phyloP scores from a whole-genome alignment of 2,329 filamentous ascomycete genomes.

The Westerdykella aurantiaca region DNA sequence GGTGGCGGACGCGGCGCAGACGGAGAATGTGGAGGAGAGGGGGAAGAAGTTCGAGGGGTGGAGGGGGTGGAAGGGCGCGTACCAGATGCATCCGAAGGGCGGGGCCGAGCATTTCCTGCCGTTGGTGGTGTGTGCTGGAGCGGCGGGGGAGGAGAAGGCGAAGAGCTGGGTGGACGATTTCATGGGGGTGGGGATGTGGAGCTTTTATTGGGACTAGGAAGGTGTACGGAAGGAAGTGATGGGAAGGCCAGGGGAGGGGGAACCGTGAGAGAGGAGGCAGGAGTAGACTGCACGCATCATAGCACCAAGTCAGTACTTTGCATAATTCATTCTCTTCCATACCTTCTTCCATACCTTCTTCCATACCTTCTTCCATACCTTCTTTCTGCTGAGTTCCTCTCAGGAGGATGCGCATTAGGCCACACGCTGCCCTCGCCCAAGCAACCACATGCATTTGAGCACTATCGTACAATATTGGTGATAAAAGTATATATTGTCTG shows the following conservation, averaged over 20 bases:
- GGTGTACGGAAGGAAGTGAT: background rate
- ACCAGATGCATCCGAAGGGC: constrained; percentile 50
- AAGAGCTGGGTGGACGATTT: constrained; percentile 48
- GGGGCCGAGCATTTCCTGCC: constrained; percentile 57
- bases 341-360: too few species aligned
- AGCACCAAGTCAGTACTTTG: too few species aligned
- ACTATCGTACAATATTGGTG: too few species aligned
- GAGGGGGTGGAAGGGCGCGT: constrained; percentile 45
- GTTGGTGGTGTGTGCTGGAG: constrained; percentile 52
- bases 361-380: too few species aligned
- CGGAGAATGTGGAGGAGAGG: constrained; percentile 32
- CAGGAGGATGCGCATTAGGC: too few species aligned
- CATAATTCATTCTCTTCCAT: too few species aligned
- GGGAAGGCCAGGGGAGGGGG: background rate
- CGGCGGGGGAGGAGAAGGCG: constrained; percentile 40
- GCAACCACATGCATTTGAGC: too few species aligned
- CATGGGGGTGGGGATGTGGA: constrained; percentile 47
- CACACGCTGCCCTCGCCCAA: too few species aligned
- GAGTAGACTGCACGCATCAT: too few species aligned
- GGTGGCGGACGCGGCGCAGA: constrained; percentile 40
- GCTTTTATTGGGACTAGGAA: constrained; percentile 32
- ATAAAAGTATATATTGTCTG: too few species aligned
- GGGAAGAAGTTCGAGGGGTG: constrained; percentile 42
- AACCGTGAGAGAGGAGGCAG: too few species aligned
- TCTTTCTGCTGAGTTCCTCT: too few species aligned